Conservation (phyloP, 805 yeast genomes). For the Ogataea wickerhamii region DNA sequence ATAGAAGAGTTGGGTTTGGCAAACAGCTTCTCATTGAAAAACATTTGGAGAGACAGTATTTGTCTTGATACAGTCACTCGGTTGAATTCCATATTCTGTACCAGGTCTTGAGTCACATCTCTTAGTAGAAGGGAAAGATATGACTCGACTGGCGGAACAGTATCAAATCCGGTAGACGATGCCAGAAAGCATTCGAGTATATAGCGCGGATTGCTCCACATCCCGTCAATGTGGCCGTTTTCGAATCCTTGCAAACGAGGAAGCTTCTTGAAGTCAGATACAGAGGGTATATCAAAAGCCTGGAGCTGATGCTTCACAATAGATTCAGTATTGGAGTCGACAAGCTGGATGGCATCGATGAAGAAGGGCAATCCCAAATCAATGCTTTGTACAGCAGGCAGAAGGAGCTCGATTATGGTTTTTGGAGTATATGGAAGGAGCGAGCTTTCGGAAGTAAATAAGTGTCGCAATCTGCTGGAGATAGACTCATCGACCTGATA, state of each 20-base stretch:
- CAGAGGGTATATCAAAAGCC: conserved; percentile 30
- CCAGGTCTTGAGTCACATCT: conserved; percentile 71
- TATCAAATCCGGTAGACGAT: conserved; percentile 53
- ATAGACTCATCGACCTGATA: not conserved
- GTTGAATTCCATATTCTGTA: conserved; percentile 82
- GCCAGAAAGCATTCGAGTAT: conserved; percentile 58
- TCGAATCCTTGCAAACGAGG: conserved; percentile 32
- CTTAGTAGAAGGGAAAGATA: conserved; percentile 62
- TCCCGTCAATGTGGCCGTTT: conserved; percentile 54
- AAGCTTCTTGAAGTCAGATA: conserved; percentile 32
- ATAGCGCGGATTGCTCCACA: conserved; percentile 65
- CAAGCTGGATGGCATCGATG: conserved; percentile 31
- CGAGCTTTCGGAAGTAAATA: conserved; percentile 35
- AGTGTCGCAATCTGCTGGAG: conserved; percentile 28
- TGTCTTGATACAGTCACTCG: conserved; percentile 84
- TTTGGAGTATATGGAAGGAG: conserved; percentile 49
- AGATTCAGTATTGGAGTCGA: conserved; percentile 18
- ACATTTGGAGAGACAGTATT: conserved; percentile 67
- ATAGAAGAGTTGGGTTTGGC: conserved; percentile 73
- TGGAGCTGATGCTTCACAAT: conserved; percentile 23
- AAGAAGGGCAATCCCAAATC: conserved; percentile 42
- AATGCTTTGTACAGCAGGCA: conserved; percentile 48
- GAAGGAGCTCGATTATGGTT: conserved; percentile 44
- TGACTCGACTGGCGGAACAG: conserved; percentile 54
- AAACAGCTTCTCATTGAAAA: conserved; percentile 63